Conservation (phyloP, 1,139 yeast genomes). For the Protomyces macrosporus region DNA sequence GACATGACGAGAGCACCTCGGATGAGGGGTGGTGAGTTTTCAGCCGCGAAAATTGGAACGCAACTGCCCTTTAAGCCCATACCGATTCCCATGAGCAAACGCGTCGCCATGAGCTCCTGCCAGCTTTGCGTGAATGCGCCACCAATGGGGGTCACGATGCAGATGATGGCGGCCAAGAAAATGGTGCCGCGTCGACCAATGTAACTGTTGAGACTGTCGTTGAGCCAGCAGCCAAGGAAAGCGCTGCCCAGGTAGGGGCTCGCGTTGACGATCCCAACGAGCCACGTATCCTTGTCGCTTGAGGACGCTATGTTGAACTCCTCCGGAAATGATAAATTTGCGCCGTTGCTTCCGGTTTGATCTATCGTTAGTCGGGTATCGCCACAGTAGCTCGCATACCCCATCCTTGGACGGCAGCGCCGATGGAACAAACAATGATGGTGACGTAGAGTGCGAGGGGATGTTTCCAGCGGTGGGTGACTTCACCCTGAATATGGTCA, state of each 20-base stretch:
- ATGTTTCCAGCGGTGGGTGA: slow-evolving; percentile 60
- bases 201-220: slow-evolving; percentile 59
- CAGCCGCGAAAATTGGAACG: slow-evolving; percentile 79
- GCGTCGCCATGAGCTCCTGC: slow-evolving; percentile 70
- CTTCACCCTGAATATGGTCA: slow-evolving; percentile 48
- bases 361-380: slow-evolving; percentile 34
- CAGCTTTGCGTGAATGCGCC: slow-evolving; percentile 66
- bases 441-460: slow-evolving; percentile 59
- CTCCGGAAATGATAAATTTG: slow-evolving; percentile 62
- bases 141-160: slow-evolving; percentile 69
- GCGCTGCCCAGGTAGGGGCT: slow-evolving; percentile 79
- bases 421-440: slow-evolving; percentile 71
- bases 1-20: slow-evolving; percentile 80
- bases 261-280: slow-evolving; percentile 69
- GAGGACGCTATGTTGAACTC: slow-evolving; percentile 41
- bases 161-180: slow-evolving; percentile 60
- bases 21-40: slow-evolving; percentile 67
- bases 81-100: slow-evolving; percentile 70
- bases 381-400: slow-evolving; percentile 36
- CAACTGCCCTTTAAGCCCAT: slow-evolving; percentile 78
- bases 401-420: slow-evolving; percentile 91
- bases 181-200: slow-evolving; percentile 73
- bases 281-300: slow-evolving; percentile 54
- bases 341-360: slow-evolving; percentile 82
- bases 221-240: slow-evolving; percentile 63